phyloP scores from a whole-genome alignment of 2,329 filamentous ascomycete species.

The Nakataea oryzae region DNA sequence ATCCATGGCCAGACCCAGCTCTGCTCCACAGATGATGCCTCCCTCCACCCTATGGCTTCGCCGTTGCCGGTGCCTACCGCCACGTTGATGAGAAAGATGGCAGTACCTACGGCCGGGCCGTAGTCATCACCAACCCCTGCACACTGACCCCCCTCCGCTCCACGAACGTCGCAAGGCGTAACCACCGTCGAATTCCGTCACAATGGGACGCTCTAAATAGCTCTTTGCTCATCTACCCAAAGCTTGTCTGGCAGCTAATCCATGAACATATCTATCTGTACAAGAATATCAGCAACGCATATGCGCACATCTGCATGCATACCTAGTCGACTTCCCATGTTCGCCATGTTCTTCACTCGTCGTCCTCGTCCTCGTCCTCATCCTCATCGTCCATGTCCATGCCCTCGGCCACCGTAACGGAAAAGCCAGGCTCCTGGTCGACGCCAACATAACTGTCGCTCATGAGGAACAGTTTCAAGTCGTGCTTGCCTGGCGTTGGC shows the following conservation, averaged over 20 bases:
- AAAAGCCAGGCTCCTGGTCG: constrained; percentile 88
- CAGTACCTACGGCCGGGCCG: background rate
- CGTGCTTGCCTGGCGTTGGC: constrained; percentile 71
- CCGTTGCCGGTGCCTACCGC: too few species aligned
- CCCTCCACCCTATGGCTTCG: background rate
- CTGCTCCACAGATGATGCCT: background rate
- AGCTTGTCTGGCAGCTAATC: background rate
- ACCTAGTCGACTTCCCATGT: background rate
- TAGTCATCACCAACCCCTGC: background rate
- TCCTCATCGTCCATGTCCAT: constrained; percentile 93
- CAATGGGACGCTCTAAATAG: background rate
- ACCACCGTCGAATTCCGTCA: too few species aligned
- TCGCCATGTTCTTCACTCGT: constrained; percentile 1
- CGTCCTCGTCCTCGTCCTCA: constrained; percentile 46
- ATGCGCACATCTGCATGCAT: background rate
- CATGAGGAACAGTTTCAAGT: constrained; percentile 88
- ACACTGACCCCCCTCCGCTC: too few species aligned
- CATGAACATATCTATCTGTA: background rate
- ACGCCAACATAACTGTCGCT: constrained; percentile 95
- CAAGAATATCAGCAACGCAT: background rate
- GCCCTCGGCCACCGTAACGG: constrained; percentile 74
- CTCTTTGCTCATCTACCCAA: background rate
- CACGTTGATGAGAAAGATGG: background rate
- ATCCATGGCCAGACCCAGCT: background rate
- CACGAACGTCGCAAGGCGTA: too few species aligned